Evolutionary conservation across 2,329 filamentous ascomycete genomes (phyloP), one percentile per base, ranked within the genome.

Genomic region (Ceratocystis variospora): DNA sequence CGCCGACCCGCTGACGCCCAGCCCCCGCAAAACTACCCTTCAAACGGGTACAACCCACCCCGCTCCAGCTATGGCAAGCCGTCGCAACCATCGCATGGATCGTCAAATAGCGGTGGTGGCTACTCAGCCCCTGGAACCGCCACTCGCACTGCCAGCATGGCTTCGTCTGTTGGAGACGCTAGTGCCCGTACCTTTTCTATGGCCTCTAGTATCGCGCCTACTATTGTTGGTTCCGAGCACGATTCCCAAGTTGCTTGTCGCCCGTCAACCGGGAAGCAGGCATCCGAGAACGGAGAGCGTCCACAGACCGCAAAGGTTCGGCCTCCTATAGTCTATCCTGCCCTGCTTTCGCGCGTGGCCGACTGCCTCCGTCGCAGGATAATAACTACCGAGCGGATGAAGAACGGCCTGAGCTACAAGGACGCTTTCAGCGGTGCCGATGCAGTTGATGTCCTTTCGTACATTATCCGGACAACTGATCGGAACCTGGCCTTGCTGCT

Each of bases 401-500:
- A 99, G 81, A 96, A 99, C 79, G 93, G 93, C 66, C 80, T 99
- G 68, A 91, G 93, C 1, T 99, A 99, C 79, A 96, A 96, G 75
- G 96, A 94, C 76, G 90, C 93, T 2, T 99, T 99, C 74, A 96
- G 90, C 68, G 94, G 94, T 70, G 88, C 90, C 28, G 94, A 99
- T 74, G 93, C 94, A 22, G 94, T 99, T 22, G 94, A 99, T 74
- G 83, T 97, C 67, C 88, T 99, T 70, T 90, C 90, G 0, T 96
- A 95, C 73, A 97, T 99, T 70, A 97, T 99, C 75, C 88, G 95
- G 73, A 99, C 94, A 1, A 96, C 90, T 0, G 94, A 99, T 76
- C 85, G 94, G 68, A 99, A 99, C 74, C 79, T 99, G 68, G 94
- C 94, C 10, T 79, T 99, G 62, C 83, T 99, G 8, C 80, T 99